phyloP scores from a whole-genome alignment of 352 stramenopile genomes.

The Plasmopara viticola region DNA sequence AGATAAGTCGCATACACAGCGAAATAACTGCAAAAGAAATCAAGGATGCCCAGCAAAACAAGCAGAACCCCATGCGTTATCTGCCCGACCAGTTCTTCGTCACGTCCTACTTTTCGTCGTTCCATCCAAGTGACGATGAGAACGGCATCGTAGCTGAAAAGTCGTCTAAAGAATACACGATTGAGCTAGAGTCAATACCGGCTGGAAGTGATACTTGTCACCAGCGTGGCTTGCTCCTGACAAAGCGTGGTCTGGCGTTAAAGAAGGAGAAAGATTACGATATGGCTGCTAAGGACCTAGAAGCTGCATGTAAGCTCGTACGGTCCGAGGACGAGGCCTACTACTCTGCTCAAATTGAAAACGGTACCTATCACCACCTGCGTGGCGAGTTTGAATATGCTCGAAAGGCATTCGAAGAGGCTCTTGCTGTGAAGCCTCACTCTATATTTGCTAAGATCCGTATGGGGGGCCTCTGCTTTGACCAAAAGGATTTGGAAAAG shows the following conservation, averaged over 20 bases:
- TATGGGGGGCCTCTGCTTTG: slow-evolving; percentile 75
- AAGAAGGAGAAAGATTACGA: slow-evolving; percentile 71
- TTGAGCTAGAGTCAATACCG: slow-evolving; percentile 37
- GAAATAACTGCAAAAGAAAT: slow-evolving; percentile 67
- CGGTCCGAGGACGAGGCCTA: slow-evolving; percentile 44
- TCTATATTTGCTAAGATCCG: slow-evolving; percentile 80
- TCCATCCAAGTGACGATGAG: slow-evolving; percentile 73
- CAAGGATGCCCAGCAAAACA: slow-evolving; percentile 49
- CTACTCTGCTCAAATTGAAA: slow-evolving; percentile 74
- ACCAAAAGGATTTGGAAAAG: slow-evolving; percentile 72
- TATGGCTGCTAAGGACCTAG: slow-evolving; percentile 48
- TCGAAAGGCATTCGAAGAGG: slow-evolving; percentile 56
- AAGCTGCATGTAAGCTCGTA: slow-evolving; percentile 43
- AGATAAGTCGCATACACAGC: slow-evolving; percentile 75
- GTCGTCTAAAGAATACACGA: slow-evolving; percentile 49
- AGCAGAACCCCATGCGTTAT: slow-evolving; percentile 50
- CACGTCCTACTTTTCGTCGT: slow-evolving; percentile 83
- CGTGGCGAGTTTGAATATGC: slow-evolving; percentile 66
- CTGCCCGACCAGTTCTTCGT: slow-evolving; percentile 79
- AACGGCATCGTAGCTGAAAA: slow-evolving; percentile 56
- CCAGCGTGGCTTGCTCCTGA: slow-evolving; percentile 48
- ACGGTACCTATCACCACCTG: slow-evolving; percentile 71
- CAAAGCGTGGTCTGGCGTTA: slow-evolving; percentile 50
- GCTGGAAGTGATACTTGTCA: slow-evolving; percentile 21
- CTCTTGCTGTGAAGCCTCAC: slow-evolving; percentile 54